These are phyloP conservation scores for Diaporthe ampelina DNA, from an alignment of 2,329 filamentous ascomycete genomes.

Conservation along the genomic window DNA sequence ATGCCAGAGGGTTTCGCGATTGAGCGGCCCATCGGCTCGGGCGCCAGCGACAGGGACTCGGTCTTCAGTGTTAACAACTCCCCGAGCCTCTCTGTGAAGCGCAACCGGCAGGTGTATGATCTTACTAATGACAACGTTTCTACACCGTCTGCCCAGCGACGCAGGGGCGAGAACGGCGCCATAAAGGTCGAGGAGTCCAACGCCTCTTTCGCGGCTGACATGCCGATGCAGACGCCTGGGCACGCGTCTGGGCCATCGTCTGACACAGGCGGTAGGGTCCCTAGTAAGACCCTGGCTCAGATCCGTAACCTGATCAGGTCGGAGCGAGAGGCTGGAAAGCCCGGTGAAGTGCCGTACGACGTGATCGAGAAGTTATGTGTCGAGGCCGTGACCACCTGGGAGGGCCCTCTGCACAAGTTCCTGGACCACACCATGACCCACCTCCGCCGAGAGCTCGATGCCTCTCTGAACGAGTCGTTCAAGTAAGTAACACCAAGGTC, in stretches of 20 bases:
- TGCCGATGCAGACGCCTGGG: slow-evolving; percentile 10
- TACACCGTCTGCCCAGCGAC: slow-evolving; percentile 37
- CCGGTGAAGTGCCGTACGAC: slow-evolving; percentile 69
- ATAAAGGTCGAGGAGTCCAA: slow-evolving; percentile 47
- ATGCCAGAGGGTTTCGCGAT: slow-evolving; percentile 43
- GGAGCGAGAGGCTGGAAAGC: slow-evolving; percentile 70
- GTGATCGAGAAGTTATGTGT: slow-evolving; percentile 72
- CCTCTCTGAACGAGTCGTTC: slow-evolving; percentile 63
- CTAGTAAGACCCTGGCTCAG: slow-evolving; percentile 59
- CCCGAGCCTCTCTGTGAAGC: slow-evolving; percentile 37
- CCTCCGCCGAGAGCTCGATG: slow-evolving; percentile 60
- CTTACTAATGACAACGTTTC: slow-evolving; percentile 34
- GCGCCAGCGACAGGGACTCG: slow-evolving; percentile 55
- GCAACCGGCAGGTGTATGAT: slow-evolving; percentile 31
- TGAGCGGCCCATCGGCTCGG: slow-evolving; percentile 51
- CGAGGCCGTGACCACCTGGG: slow-evolving; percentile 72
- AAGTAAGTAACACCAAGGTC: no score
- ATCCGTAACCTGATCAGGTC: slow-evolving; percentile 68
- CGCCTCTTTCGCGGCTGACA: not conserved
- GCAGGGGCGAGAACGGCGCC: slow-evolving; percentile 36
- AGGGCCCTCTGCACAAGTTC: slow-evolving; percentile 63
- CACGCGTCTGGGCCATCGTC: slow-evolving; percentile 34
- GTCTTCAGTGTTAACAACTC: slow-evolving; percentile 46
- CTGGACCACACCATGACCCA: slow-evolving; percentile 62
- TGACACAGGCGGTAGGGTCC: slow-evolving; percentile 32